Evolutionary conservation across 345 rosid genomes (phyloP).

Genomic region (Murraya paniculata): DNA sequence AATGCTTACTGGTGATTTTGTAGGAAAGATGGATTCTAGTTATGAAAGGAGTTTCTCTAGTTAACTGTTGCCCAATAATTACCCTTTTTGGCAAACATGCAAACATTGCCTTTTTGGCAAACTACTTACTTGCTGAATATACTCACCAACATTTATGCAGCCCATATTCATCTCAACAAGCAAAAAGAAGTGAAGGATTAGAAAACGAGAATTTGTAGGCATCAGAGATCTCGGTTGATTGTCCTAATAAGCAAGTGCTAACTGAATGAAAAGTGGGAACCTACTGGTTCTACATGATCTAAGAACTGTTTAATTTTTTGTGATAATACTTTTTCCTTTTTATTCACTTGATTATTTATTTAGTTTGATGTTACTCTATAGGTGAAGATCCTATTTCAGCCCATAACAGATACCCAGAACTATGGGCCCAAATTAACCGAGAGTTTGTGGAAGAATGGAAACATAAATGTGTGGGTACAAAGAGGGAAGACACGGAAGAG

Average conservation of each 20-base stretch:
- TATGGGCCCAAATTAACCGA: constrained; percentile 70
- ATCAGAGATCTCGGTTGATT: background rate
- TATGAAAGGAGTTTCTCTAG: background rate
- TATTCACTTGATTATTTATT: background rate
- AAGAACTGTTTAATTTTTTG: background rate
- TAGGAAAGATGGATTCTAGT: background rate
- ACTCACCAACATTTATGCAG: background rate
- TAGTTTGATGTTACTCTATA: constrained; percentile 15
- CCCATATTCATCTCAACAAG: background rate
- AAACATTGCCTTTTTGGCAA: background rate
- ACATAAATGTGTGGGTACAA: constrained; percentile 21
- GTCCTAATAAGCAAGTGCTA: background rate
- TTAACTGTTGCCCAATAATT: background rate
- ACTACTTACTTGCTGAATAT: background rate
- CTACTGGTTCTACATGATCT: background rate
- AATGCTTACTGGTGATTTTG: background rate
- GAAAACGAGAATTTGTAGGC: background rate
- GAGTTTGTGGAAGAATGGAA: constrained; percentile 73
- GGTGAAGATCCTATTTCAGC: constrained; percentile 72
- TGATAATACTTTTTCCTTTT: background rate
- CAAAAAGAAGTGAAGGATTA: background rate
- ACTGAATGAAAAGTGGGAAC: background rate
- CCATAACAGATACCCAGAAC: constrained; percentile 74
- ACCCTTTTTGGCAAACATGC: background rate
- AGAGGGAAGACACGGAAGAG: constrained; percentile 41